Conservation (phyloP, 768 basidiomycete genomes). For the Pulveroboletus sp. region DNA sequence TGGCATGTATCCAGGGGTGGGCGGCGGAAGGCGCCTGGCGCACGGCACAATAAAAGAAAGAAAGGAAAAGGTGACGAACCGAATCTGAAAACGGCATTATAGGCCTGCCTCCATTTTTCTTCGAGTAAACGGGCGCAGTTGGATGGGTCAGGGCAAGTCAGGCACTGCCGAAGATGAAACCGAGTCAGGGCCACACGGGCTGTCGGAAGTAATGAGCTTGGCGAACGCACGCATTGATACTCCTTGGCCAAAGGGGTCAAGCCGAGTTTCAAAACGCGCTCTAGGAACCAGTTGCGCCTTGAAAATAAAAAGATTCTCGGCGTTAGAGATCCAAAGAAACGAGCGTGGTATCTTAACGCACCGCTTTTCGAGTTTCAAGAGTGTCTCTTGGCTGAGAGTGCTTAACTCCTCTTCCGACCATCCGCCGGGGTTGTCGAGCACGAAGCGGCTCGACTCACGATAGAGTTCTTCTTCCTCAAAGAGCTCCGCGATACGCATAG, state of each 20-base stretch:
- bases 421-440: slow-evolving; percentile 87
- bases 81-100: slow-evolving; percentile 81
- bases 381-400: slow-evolving; percentile 76
- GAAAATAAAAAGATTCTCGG: too few relatives aligned
- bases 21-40: too few relatives aligned
- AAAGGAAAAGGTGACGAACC: slow-evolving; percentile 36
- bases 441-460: slow-evolving; percentile 86
- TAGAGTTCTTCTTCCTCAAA: slow-evolving; percentile 89
- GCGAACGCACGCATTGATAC: slow-evolving; percentile 78
- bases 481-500: slow-evolving; percentile 86
- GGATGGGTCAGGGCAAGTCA: slow-evolving; percentile 75
- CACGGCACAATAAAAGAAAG: neutral
- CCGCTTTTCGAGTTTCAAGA: slow-evolving; percentile 88
- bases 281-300: slow-evolving; percentile 93
- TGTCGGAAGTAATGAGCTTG: too few relatives aligned
- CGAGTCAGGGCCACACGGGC: neutral
- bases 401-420: slow-evolving; percentile 77
- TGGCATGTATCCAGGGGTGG: neutral
- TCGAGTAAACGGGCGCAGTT: slow-evolving; percentile 81
- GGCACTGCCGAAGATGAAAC: slow-evolving; percentile 46
- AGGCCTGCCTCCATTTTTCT: slow-evolving; percentile 91
- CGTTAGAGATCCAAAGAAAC: neutral
- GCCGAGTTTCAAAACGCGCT: slow-evolving; percentile 88
- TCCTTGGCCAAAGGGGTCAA: slow-evolving; percentile 86
- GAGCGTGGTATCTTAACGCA: slow-evolving; percentile 16